Evolutionary conservation across 176 grass and related monocot species (phyloP), one percentile per base, ranked within the genome.

Genomic region (Musa schizocarpa): DNA sequence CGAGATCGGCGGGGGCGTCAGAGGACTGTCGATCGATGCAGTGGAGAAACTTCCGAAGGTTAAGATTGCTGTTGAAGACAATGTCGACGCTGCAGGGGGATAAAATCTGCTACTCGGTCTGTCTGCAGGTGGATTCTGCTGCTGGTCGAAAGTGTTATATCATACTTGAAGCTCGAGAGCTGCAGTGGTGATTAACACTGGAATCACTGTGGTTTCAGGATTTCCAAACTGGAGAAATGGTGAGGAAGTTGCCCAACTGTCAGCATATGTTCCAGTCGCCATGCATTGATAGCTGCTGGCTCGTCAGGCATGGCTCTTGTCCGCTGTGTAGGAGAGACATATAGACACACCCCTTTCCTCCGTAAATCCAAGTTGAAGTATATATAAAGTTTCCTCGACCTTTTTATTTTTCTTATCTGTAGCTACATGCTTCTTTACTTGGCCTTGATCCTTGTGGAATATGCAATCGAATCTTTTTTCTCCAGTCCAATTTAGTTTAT

Each of bases 281-380:
- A 16, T 96, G 89, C 85, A 96, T 90, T 66, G 93, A 96, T 24
- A 24, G 24, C 24, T 75, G 83, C 63, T 96, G 93, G 93, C 81
- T 92, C 51, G 3, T 88, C 68, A 75, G 87, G 74, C 93, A 96
- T 70, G 83, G 81, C 7, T 92, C 93, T 63, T 96, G 93, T 75
- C 93, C 93, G 49, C 82, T 92, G 21, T 96, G 93, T 80, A 84
- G 93, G 22, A 63, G 76, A 23, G 80, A 86, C 26, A 75, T 86
- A 1, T 69, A 86, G 74, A 24, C 67, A 59, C 14, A 68, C 13
- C 0, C 1, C 17, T 70, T 24, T 11, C 34, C 68, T 70, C 43
- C 5, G 9, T 24, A 24, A 24, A 24, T 24, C 24, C 24, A 24
- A 24, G 24, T 3, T 11, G 3, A 48, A 67, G 61, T 9, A 68